Evolutionary conservation across 805 yeast genomes (phyloP).

Genomic region (Metschnikowia hibisci): DNA sequence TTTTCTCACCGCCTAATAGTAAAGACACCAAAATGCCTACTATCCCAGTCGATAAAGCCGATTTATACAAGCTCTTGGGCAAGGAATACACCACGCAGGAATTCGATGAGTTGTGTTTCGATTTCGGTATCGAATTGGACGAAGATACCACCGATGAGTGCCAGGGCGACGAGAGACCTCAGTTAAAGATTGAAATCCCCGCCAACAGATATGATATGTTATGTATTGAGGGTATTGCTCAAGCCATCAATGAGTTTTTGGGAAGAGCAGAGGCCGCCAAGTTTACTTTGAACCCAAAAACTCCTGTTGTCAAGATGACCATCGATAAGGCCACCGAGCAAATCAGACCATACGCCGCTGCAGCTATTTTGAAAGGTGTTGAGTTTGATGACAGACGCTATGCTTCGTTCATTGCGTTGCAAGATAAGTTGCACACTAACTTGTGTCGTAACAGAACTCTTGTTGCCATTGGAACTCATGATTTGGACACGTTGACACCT

Average conservation of each 20-base stretch:
- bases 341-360: constrained; percentile 91
- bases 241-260: constrained; percentile 86
- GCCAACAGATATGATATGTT: constrained; percentile 98
- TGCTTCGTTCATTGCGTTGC: constrained; percentile 91
- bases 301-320: constrained; percentile 60
- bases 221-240: constrained; percentile 97
- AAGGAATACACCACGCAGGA: constrained; percentile 67
- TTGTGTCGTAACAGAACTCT: constrained; percentile 95
- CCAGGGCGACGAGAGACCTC: constrained; percentile 82
- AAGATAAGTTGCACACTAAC: constrained; percentile 93
- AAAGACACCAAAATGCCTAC: constrained; percentile 73
- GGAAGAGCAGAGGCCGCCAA: constrained; percentile 65
- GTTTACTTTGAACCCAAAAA: constrained; percentile 58
- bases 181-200: constrained; percentile 92
- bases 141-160: constrained; percentile 90
- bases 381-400: constrained; percentile 79
- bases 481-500: constrained; percentile 70
- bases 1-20: constrained; percentile 8
- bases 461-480: constrained; percentile 99
- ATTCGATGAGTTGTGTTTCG: constrained; percentile 95
- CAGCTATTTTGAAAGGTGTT: constrained; percentile 85
- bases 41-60: constrained; percentile 90
- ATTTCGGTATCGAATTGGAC: constrained; percentile 95
- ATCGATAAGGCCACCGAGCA: constrained; percentile 69
- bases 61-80: constrained; percentile 76